These are phyloP conservation scores for Trichomonas gallinae DNA, from an alignment of 208 protist species.

Conservation along the genomic window DNA sequence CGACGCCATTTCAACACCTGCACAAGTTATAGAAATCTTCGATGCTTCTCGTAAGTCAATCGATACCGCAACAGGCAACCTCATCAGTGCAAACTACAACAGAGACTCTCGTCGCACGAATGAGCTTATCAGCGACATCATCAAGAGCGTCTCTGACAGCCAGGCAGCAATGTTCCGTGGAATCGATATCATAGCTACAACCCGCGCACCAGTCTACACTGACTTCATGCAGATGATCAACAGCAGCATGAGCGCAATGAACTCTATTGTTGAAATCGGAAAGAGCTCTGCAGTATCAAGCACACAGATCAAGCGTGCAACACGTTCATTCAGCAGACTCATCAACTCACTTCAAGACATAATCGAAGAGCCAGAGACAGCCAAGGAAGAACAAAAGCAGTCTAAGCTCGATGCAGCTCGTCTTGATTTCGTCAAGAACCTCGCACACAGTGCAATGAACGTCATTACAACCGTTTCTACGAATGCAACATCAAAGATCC, in stretches of 20 bases:
- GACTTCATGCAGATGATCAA: neutral
- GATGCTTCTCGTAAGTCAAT: neutral
- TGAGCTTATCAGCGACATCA: neutral
- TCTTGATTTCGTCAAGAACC: neutral
- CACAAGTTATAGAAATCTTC: neutral
- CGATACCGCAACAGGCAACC: neutral
- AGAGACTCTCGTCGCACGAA: neutral
- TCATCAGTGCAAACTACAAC: neutral
- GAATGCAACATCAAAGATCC: neutral
- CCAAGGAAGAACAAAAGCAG: neutral
- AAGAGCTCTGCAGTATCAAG: neutral
- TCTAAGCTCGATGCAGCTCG: neutral
- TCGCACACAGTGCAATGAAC: neutral
- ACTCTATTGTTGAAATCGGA: neutral
- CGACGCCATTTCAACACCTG: neutral
- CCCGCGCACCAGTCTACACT: neutral
- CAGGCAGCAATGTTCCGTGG: neutral
- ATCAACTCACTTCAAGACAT: neutral
- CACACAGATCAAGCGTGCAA: neutral
- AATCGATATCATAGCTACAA: neutral
- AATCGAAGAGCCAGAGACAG: neutral
- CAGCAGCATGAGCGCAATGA: neutral
- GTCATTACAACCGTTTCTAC: neutral
- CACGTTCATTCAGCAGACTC: neutral
- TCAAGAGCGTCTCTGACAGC: neutral